A percentile compares a stretch with the other conserved stretches of the same genome.
phyloP scores from a whole-genome alignment of 2,329 filamentous ascomycete species.

The Magnaporthales sp. region DNA sequence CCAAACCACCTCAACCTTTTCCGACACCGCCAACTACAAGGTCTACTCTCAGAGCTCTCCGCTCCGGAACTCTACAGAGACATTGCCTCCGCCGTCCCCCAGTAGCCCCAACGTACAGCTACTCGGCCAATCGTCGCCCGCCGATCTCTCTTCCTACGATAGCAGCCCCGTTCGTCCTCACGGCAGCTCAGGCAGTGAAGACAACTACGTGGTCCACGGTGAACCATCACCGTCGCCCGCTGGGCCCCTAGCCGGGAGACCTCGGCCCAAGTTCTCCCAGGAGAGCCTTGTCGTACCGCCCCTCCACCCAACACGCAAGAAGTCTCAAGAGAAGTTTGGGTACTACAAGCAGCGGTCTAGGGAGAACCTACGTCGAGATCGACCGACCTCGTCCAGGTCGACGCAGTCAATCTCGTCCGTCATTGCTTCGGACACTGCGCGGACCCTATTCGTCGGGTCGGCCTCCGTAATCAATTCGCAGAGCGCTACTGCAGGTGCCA shows the following conservation, averaged over 20 bases:
- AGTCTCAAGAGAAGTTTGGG: slow-evolving; percentile 38
- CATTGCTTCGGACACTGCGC: slow-evolving; percentile 38
- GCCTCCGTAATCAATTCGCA: slow-evolving; percentile 11
- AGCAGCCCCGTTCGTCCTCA: slow-evolving; percentile 20
- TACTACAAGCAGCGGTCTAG: slow-evolving; percentile 41
- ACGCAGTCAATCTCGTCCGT: slow-evolving; percentile 47
- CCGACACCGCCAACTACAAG: slow-evolving; percentile 46
- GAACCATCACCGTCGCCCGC: slow-evolving; percentile 32
- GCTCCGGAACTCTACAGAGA: slow-evolving; percentile 29
- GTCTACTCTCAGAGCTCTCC: slow-evolving; percentile 40
- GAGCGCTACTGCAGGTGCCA: neutral
- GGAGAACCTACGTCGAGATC: slow-evolving; percentile 38
- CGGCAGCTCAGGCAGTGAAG: slow-evolving; percentile 29
- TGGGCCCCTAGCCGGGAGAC: slow-evolving; percentile 23
- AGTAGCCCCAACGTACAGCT: slow-evolving; percentile 43
- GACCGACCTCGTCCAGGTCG: slow-evolving; percentile 22
- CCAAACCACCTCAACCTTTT: slow-evolving; percentile 33
- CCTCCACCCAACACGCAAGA: slow-evolving; percentile 36
- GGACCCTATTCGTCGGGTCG: slow-evolving; percentile 27
- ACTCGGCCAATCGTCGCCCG: slow-evolving; percentile 40
- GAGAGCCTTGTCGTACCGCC: slow-evolving; percentile 53
- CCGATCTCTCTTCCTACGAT: slow-evolving; percentile 28
- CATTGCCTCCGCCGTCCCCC: slow-evolving; percentile 30
- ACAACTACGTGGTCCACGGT: slow-evolving; percentile 47
- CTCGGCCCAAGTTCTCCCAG: slow-evolving; percentile 44